Evolutionary conservation across 169 alveolate species (phyloP), one percentile per base, ranked within the genome.

Genomic region (Eimeria brunetti): DNA sequence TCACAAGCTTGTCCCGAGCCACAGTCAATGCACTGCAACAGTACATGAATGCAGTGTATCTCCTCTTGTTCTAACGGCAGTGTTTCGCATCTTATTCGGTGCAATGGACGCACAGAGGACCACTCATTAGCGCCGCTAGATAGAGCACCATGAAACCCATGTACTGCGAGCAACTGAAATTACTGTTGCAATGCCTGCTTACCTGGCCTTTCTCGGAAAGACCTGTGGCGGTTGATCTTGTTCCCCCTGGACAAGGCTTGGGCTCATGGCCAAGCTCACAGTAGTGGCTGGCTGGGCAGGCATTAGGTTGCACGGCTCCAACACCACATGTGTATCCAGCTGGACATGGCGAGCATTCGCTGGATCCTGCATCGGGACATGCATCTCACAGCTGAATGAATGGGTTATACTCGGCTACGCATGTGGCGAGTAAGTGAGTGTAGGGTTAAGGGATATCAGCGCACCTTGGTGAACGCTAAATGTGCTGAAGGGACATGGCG

Each of bases 321-420:
- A 51, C 91, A 0, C 51, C 75, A 44, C 96, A 94, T 11, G 62
- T 71, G 76, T 85, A 73, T 44, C 94, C 96, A 16, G 89, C 94
- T n/a, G 96, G 96, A 51, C 96, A 94, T 56, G 76, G 80, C 24
- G 58, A 85, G 49, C 91, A 85, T 85, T 85, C 91, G 51, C 46
- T 85, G 36, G 91, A 24, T 46, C 91, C 91, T 85, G 22, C 58
- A 85, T 38, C 1, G 14, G 71, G 33, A 44, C 91, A 85, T 8
- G 16, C 27, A 46, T 44, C 18, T 7, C 27, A 53, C 51, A 81
- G 11, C 12, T 20, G 41, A 22, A 27, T 36, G 80, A 33, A 69
- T 69, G 49, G 51, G 3, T 11, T 11, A 5, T 69, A 33, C 30
- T 27, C 80, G 22, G n/a, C 46, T 69, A 6, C 14, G 8, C 4